Evolutionary conservation across 495 filamentous ascomycete genomes (phyloP), one percentile per base, ranked within the genome.

Genomic region (Halenospora varia): DNA sequence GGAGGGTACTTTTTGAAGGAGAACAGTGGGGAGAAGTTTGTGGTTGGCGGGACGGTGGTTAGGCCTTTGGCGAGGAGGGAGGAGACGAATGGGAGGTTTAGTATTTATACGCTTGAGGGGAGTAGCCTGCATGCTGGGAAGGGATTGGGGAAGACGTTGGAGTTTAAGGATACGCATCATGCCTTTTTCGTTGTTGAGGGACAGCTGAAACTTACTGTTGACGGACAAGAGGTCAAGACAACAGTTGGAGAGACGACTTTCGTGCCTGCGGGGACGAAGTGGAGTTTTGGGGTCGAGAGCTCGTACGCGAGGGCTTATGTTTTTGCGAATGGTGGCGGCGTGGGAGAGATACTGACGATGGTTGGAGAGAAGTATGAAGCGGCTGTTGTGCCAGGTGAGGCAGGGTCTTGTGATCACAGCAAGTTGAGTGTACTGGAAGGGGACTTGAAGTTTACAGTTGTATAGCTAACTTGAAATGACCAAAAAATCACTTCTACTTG

Each of bases 21-120:
- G 19, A 73, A 74, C 24, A 72, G 67, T 2, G 77, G 77, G 0
- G 72, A 72, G 15, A 66, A 71, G 35, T 77, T 67, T 67, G 69
- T 75, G 51, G 50, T 75, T 15, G 75, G 74, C 0, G 75, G 75
- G 13, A 72, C 72, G 13, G 68, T 80, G 57, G 73, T 70, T 1
- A 57, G 76, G 8, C 74, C 75, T 1, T 71, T 80, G 26, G 64
- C 74, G 19, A 77, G 73, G 11, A 76, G 73, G 25, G 67, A 66
- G 44, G 71, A 80, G 62, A 72, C 72, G 40, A 63, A 57, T 39
- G 71, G 71, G 0, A 67, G 75, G n/a, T 78, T 72, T 55, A 70
- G 71, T 2, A 77, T 80, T 47, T 75, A 71, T 40, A 73, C 72
- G 47, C 72, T 80, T 44, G 76, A 80, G 55, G 72, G 67, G 0